A percentile compares a stretch with the other conserved stretches of the same genome.
Evolutionary conservation across 768 basidiomycete species (phyloP).

Genomic region (Antrodiella citrinella): DNA sequence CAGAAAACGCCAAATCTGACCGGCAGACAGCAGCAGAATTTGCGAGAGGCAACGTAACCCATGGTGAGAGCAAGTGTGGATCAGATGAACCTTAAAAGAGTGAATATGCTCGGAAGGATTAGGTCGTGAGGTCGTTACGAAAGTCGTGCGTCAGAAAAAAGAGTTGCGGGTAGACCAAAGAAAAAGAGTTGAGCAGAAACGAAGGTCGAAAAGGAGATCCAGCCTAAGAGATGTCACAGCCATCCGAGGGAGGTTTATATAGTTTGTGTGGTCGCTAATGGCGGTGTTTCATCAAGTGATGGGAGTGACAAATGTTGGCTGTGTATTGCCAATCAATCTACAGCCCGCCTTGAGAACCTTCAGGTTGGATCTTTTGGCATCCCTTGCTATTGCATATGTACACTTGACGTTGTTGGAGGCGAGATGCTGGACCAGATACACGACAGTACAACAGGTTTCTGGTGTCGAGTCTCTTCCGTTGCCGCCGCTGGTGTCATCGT

Average conservation of each 20-base stretch:
- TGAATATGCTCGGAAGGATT: not conserved
- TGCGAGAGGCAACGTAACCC: conserved; percentile 44
- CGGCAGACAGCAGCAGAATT: conserved; percentile 59
- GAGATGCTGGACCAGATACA: too few species aligned
- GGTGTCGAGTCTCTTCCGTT: too few species aligned
- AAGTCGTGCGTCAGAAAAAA: not conserved
- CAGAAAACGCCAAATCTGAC: conserved; percentile 59
- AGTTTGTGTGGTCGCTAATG: not conserved
- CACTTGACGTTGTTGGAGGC: too few species aligned
- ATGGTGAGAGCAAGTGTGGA: conserved; percentile 23
- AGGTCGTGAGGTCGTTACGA: not conserved
- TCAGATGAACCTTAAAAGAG: not conserved
- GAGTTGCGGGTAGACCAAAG: not conserved
- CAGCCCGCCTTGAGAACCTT: too few species aligned
- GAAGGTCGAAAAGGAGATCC: not conserved
- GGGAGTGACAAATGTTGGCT: not conserved
- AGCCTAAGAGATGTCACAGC: not conserved
- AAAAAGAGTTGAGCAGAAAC: not conserved
- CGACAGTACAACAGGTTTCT: too few species aligned
- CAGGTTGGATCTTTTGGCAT: too few species aligned
- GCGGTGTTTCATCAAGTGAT: not conserved
- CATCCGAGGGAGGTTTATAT: not conserved
- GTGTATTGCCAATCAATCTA: too few species aligned
- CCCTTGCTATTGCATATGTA: too few species aligned
- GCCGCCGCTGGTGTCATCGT: too few species aligned